Evolutionary conservation across 345 rosid genomes (phyloP), one percentile per base, ranked within the genome.

Genomic region (Murraya paniculata): DNA sequence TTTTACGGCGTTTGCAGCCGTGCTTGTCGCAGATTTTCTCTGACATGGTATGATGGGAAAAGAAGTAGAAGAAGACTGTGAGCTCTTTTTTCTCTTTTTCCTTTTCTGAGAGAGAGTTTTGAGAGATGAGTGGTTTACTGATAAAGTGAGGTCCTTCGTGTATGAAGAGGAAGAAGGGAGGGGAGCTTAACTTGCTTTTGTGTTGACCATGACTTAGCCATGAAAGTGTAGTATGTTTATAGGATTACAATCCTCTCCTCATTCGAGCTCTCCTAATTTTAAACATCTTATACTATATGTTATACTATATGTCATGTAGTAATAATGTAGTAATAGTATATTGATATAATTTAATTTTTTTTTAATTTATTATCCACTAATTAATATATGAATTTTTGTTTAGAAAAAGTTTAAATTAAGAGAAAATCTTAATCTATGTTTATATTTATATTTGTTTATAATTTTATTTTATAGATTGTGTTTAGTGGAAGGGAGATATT

Each of bases 11-110:
- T 50, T 56, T 68, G 64, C 16, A 0, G 35, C 74, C 72, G 84
- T 91, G 97, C 30, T 86, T 64, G 45, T 71, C 81, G 84, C 97
- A 92, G 62, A 64, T 78, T 75, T 86, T 85, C 7, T 10, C 36
- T 60, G 91, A 86, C 97, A 93, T 93, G 68, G 56, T 59, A 91
- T 93, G 68, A 67, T 59, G 22, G 70, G 25, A 9, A 9, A 36
- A 7, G 41, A 33, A 31, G 48, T 38, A 19, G 68, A 33, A 71
- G 9, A 36, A 28, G 6, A 13, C 22, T 18, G 21, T 4, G 2
- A 5, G 22, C 18, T 5, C 5, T 53, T 53, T 18, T 18, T 53
- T 50, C 18, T 18, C 2, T 45, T 48, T 45, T 50, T 4, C 21
- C 21, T 4, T 53, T 18, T 4, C 0, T 53, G 22, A 24, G 19